These are phyloP conservation scores for Cutaneotrichosporon curvatum DNA, from an alignment of 1,284 basidiomycete genomes.

Conservation along the genomic window DNA sequence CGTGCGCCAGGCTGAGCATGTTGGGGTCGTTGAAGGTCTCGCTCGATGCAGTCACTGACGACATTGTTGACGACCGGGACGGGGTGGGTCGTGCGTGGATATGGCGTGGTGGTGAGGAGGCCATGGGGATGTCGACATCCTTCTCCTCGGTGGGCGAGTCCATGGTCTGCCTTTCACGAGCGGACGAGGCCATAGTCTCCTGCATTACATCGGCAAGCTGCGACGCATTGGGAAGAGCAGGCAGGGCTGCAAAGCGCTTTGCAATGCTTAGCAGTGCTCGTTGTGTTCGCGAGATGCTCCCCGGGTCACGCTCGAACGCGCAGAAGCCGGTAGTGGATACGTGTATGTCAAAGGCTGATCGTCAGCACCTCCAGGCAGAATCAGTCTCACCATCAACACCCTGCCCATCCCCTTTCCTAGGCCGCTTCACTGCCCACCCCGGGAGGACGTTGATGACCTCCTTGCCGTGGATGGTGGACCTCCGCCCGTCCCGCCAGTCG, in stretches of 20 bases:
- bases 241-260: constrained; percentile 50
- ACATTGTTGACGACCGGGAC: not conserved
- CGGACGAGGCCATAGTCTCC: constrained; percentile 3
- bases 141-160: constrained; percentile 4
- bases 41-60: constrained; percentile 1
- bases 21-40: constrained; percentile 35
- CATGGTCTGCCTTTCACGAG: no score
- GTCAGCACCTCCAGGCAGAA: constrained; percentile 5
- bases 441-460: constrained; percentile 33
- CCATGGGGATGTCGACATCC: not conserved
- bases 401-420: constrained; percentile 12
- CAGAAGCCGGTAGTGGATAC: constrained; percentile 41
- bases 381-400: constrained; percentile 8
- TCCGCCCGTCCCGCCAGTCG: constrained; percentile 8
- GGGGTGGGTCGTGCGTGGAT: not conserved
- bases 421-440: constrained; percentile 35
- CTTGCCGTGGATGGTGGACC: constrained; percentile 6
- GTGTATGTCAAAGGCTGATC: constrained; percentile 13
- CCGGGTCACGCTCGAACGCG: constrained; percentile 56
- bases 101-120: not conserved
- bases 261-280: constrained; percentile 67
- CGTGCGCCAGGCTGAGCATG: constrained; percentile 53
- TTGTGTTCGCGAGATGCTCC: constrained; percentile 63
- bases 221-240: constrained; percentile 3
- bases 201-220: constrained; percentile 4